A percentile compares a stretch with the other conserved stretches of the same genome.
Conservation (phyloP, 768 basidiomycete species). For the Termitomyces sp. region DNA sequence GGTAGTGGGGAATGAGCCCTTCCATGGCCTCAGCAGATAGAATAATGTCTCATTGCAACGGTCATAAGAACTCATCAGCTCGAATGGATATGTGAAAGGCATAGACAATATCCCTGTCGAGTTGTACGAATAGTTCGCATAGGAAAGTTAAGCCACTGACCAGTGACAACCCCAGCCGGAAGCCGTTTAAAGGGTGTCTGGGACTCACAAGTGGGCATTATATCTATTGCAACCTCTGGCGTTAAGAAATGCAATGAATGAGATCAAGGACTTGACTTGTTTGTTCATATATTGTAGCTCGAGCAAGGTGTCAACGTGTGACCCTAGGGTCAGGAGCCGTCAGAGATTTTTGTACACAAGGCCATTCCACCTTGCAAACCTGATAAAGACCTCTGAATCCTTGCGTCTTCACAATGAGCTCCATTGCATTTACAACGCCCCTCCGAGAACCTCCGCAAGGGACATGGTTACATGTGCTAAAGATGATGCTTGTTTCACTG, state of each 20-base stretch:
- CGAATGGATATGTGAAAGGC: constrained; percentile 3
- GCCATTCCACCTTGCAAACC: neutral
- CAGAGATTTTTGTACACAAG: neutral
- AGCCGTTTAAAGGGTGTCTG: neutral
- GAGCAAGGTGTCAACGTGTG: neutral
- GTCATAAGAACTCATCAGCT: constrained; percentile 5
- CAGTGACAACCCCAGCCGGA: neutral
- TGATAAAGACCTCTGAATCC: constrained; percentile 1
- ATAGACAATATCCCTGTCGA: neutral
- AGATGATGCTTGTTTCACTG: neutral
- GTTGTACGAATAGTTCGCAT: neutral
- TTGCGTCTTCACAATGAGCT: neutral
- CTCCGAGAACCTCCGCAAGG: neutral
- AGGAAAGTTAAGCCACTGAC: neutral
- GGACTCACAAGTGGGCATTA: neutral
- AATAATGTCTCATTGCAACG: constrained; percentile 1
- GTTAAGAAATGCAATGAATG: neutral
- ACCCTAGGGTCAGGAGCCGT: neutral
- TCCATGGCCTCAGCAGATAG: neutral
- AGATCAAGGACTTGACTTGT: neutral
- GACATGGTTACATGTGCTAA: neutral
- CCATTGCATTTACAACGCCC: neutral
- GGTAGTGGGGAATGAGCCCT: neutral
- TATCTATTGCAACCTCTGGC: neutral
- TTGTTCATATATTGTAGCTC: constrained; percentile 1